Conservation (phyloP, 352 stramenopile species). For the Globisporangium emineosum region DNA sequence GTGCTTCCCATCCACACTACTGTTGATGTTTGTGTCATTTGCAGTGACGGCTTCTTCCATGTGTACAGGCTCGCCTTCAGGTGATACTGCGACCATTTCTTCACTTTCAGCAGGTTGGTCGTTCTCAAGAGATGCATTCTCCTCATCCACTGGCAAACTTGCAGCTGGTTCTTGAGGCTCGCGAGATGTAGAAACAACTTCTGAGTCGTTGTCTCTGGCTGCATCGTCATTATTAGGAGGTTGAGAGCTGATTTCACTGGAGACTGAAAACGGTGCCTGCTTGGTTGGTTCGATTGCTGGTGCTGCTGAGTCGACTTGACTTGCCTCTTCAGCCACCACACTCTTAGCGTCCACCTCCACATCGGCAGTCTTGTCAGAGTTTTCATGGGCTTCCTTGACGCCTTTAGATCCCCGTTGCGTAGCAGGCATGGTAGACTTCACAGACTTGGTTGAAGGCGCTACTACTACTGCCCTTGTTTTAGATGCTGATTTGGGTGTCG, state of each 20-base stretch:
- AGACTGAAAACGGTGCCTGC: background rate
- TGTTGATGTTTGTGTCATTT: background rate
- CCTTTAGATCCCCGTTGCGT: background rate
- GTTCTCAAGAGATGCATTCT: background rate
- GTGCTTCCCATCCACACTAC: background rate
- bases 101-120: background rate
- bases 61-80: background rate
- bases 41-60: background rate
- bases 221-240: background rate
- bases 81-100: background rate
- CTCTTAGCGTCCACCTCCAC: background rate
- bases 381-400: background rate
- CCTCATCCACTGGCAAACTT: background rate
- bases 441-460: constrained; percentile 1
- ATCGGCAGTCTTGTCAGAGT: background rate
- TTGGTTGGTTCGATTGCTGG: background rate
- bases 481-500: constrained; percentile 7
- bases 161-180: background rate
- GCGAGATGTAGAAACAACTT: background rate
- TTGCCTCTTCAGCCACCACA: background rate
- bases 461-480: constrained; percentile 4
- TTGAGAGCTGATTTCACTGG: background rate
- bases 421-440: background rate
- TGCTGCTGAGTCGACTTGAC: background rate
- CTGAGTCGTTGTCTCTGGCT: background rate